Conservation (phyloP, 139 green algal species). For the Coelastrella sp. region DNA sequence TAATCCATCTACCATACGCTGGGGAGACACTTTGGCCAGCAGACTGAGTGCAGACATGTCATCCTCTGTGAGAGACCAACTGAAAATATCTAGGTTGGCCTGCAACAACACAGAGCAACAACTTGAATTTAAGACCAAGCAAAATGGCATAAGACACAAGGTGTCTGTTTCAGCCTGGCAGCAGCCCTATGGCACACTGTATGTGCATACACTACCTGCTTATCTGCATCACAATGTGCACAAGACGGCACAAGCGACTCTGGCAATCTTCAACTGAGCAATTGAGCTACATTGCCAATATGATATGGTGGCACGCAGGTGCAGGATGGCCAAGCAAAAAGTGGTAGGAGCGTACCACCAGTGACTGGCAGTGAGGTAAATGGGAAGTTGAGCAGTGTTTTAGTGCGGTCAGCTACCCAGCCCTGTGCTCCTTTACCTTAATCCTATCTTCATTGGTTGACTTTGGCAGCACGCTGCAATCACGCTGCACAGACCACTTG, state of each 20-base stretch:
- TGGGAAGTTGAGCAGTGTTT: too few relatives aligned
- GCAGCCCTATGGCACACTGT: too few relatives aligned
- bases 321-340: too few relatives aligned
- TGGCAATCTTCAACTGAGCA: too few relatives aligned
- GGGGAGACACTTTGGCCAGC: constrained; percentile 6
- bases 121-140: not conserved
- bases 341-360: too few relatives aligned
- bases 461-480: constrained; percentile 92
- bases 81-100: constrained; percentile 34
- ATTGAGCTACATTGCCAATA: too few relatives aligned
- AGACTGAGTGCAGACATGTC: constrained; percentile 14
- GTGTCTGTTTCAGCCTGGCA: not conserved
- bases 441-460: constrained; percentile 82
- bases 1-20: constrained; percentile 31
- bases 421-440: not conserved
- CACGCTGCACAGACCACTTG: constrained; percentile 89
- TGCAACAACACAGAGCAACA: not conserved
- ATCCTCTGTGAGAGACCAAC: constrained; percentile 5
- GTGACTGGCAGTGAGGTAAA: not conserved
- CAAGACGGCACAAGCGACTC: too few relatives aligned
- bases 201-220: too few relatives aligned
- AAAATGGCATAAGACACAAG: not conserved
- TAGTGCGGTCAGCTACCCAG: too few relatives aligned
- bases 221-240: too few relatives aligned
- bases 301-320: too few relatives aligned